phyloP scores from a whole-genome alignment of 1,284 basidiomycete species.

The Leccinum glutinopallens region DNA sequence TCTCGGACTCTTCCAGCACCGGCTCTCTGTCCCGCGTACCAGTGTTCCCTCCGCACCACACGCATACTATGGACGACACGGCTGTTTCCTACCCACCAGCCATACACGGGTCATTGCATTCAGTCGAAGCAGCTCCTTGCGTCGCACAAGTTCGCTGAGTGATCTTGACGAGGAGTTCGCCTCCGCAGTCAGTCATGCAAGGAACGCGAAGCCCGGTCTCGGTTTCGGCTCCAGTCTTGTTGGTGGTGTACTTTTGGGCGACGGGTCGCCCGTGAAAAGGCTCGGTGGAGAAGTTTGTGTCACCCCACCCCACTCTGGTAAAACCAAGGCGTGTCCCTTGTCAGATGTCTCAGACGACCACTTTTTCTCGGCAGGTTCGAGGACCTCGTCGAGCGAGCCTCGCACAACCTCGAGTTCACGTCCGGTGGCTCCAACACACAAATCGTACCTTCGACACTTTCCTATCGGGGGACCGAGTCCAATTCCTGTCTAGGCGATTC shows the following conservation, averaged over 20 bases:
- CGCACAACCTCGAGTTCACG: constrained; percentile 39
- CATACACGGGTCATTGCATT: constrained; percentile 61
- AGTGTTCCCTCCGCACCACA: too few relatives aligned
- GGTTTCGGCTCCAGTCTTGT: constrained; percentile 48
- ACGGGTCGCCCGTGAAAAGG: constrained; percentile 51
- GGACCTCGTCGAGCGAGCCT: constrained; percentile 36
- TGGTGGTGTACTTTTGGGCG: constrained; percentile 41
- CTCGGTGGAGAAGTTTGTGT: constrained; percentile 55
- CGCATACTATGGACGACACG: too few relatives aligned
- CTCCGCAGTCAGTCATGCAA: constrained; percentile 47
- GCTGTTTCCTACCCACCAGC: too few relatives aligned
- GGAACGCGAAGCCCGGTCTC: constrained; percentile 46
- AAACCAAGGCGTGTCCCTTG: constrained; percentile 42
- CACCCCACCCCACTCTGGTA: constrained; percentile 60
- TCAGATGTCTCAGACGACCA: constrained; percentile 58
- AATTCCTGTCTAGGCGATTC: constrained; percentile 61
- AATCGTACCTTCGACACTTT: constrained; percentile 54
- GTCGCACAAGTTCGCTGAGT: constrained; percentile 73
- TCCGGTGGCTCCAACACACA: constrained; percentile 46
- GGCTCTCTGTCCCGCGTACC: too few relatives aligned
- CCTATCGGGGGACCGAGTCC: constrained; percentile 55
- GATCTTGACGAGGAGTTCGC: constrained; percentile 74
- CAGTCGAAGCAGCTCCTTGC: constrained; percentile 57
- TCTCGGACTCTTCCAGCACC: too few relatives aligned
- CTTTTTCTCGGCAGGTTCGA: constrained; percentile 56